Conservation (phyloP, 768 basidiomycete species). For the Hericium alpestre region DNA sequence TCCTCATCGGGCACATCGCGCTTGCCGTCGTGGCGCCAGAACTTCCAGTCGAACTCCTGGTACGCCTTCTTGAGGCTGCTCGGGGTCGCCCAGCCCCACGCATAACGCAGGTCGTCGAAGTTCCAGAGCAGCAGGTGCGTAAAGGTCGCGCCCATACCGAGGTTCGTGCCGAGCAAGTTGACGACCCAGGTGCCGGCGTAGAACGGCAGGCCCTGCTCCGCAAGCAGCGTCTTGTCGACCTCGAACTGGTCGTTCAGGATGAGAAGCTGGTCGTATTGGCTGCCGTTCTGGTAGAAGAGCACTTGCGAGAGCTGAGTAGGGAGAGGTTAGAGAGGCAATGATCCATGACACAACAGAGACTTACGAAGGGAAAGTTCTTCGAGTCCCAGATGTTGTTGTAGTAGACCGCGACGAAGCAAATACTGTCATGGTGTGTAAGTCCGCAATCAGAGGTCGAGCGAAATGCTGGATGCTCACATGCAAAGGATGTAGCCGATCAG, state of each 20-base stretch:
- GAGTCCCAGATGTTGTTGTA: conserved; percentile 18
- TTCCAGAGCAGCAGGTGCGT: conserved; percentile 40
- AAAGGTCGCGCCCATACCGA: conserved; percentile 38
- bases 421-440: conserved; percentile 4
- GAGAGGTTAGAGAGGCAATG: neutral
- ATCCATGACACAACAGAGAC: neutral
- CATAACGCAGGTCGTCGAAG: conserved; percentile 26
- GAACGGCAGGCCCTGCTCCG: conserved; percentile 33
- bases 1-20: conserved; percentile 15
- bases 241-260: conserved; percentile 29
- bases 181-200: conserved; percentile 40
- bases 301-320: conserved; percentile 14
- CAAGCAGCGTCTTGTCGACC: conserved; percentile 30
- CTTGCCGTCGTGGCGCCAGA: conserved; percentile 34
- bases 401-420: conserved; percentile 18
- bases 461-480: conserved; percentile 26
- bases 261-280: conserved; percentile 15
- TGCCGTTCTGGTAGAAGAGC: conserved; percentile 17
- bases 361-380: conserved; percentile 10
- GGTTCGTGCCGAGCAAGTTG: conserved; percentile 32
- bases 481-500: conserved; percentile 41
- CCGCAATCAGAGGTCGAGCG: neutral
- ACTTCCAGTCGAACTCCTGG: conserved; percentile 28
- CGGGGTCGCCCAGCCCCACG: conserved; percentile 37
- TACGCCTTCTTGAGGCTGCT: conserved; percentile 24